Percentiles rank a stretch among this genome's conserved stretches.
Conservation (phyloP, 2,329 filamentous ascomycete genomes). For the Davidsoniella virescens region DNA sequence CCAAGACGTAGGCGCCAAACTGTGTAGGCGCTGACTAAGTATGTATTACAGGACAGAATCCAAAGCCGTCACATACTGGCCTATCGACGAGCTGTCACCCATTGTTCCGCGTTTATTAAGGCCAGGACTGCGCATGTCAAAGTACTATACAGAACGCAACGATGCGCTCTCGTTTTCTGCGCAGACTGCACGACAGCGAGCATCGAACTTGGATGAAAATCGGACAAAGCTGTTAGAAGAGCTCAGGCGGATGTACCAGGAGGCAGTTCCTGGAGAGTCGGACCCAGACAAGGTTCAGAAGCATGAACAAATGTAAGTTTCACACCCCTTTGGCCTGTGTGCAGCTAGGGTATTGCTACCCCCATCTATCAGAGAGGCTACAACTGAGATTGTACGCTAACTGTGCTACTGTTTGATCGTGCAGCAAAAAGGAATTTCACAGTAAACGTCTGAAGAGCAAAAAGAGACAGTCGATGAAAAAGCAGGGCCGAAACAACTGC, state of each 20-base stretch:
- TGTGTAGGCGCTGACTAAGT: neutral
- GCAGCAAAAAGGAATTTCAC: constrained; percentile 31
- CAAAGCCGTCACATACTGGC: constrained; percentile 39
- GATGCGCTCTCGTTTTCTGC: constrained; percentile 39
- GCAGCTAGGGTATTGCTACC: no score
- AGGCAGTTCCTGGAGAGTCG: constrained; percentile 30
- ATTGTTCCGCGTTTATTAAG: constrained; percentile 33
- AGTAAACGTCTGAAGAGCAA: constrained; percentile 30
- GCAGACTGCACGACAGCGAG: constrained; percentile 35
- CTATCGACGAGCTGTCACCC: constrained; percentile 29
- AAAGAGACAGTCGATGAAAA: constrained; percentile 34
- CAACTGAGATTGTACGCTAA: neutral
- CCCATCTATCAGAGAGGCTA: no score
- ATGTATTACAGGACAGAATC: constrained; percentile 35
- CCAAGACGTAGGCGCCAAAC: neutral
- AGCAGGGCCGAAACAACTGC: constrained; percentile 23
- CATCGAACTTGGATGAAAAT: constrained; percentile 37
- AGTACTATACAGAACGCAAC: constrained; percentile 34
- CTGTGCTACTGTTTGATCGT: neutral
- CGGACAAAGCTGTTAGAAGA: constrained; percentile 32
- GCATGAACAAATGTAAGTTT: constrained; percentile 30
- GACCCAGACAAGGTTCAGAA: constrained; percentile 31
- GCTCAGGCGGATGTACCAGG: constrained; percentile 30
- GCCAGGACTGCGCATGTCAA: constrained; percentile 30
- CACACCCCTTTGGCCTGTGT: neutral